Evolutionary conservation across 352 stramenopile genomes (phyloP).

Genomic region (Phytophthora ohioensis): DNA sequence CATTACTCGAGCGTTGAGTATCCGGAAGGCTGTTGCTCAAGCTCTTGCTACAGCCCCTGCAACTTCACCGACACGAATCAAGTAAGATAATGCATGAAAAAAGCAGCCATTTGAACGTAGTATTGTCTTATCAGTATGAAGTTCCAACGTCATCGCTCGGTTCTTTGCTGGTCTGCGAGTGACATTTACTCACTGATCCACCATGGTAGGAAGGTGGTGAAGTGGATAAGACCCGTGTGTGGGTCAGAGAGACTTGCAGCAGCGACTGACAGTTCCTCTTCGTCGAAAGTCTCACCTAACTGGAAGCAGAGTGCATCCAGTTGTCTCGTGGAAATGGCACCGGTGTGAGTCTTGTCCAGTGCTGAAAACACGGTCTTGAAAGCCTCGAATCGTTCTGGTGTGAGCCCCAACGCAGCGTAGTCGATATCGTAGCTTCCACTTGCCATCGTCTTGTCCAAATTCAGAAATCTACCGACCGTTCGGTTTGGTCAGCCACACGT

Average conservation of each 20-base stretch:
- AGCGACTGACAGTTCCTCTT: slow-evolving; percentile 63
- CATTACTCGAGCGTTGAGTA: slow-evolving; percentile 62
- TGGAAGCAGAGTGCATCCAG: slow-evolving; percentile 68
- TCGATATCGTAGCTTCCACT: slow-evolving; percentile 57
- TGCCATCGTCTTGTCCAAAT: slow-evolving; percentile 19
- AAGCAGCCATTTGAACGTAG: not conserved
- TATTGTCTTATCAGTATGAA: too few relatives aligned
- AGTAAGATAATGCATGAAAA: slow-evolving; percentile 16
- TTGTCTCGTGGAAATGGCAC: slow-evolving; percentile 63
- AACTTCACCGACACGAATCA: slow-evolving; percentile 12
- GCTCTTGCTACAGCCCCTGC: slow-evolving; percentile 30
- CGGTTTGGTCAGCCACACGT: not conserved
- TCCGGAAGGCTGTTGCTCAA: slow-evolving; percentile 53
- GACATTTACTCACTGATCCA: slow-evolving; percentile 60
- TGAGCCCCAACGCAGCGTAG: slow-evolving; percentile 55
- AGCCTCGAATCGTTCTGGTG: slow-evolving; percentile 60
- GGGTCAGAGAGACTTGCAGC: slow-evolving; percentile 58
- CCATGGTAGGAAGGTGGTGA: slow-evolving; percentile 68
- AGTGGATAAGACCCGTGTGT: slow-evolving; percentile 67
- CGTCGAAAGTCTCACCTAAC: slow-evolving; percentile 65
- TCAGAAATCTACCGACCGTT: slow-evolving; percentile 25
- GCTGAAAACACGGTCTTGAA: slow-evolving; percentile 65
- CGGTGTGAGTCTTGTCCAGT: slow-evolving; percentile 58
- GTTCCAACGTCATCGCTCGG: not conserved
- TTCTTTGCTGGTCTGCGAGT: not conserved